Evolutionary conservation across 768 basidiomycete species (phyloP), one percentile per base, ranked within the genome.

Genomic region (Calocybe cyanea): DNA sequence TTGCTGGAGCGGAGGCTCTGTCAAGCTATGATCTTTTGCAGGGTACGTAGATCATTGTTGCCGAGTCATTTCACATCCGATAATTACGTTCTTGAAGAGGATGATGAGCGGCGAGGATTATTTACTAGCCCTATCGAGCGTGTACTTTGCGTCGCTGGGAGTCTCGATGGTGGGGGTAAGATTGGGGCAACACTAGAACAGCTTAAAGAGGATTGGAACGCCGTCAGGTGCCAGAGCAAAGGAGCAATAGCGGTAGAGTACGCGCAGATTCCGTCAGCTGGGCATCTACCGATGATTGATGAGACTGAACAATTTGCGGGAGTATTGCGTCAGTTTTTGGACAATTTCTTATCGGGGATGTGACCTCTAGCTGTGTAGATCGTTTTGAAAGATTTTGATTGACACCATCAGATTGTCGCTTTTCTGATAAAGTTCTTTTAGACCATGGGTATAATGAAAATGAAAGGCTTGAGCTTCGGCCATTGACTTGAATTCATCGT

Each of bases 281-380:
- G 76, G 0, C 75, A 79, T 62, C 53, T 79, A 6, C 77, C 77
- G 0, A 77, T 79, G 76, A 60, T 78, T 4, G 77, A 79, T 53
- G 64, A 65, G 41, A 71, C 75, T 2, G 67, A 70, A 50, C 45
- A 45, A 17, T 78, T 71, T 46, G 70, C 64, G 57, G 57, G 61
- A 10, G 56, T 59, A 25, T 53, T 75, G n/a, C 54, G 48, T 11
- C 34, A 36, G n/a, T 69, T 69, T 43, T 50, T 69, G 54, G 55
- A 51, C n/a, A 25, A 44, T 21, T 34, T 54, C 15, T 45, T 20
- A 21, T 23, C 4, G 23, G 7, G 24, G 13, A 23, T 17, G n/a
- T n/a, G n/a, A n/a, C n/a, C n/a, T 20, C 4, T 4, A 23, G 10
- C 4, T 13, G 24, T 32, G 23, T 25, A n/a, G 3, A 11, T 4